These are phyloP conservation scores for Nicotiana attenuata DNA, from an alignment of 257 asterid genomes.

Conservation along the genomic window DNA sequence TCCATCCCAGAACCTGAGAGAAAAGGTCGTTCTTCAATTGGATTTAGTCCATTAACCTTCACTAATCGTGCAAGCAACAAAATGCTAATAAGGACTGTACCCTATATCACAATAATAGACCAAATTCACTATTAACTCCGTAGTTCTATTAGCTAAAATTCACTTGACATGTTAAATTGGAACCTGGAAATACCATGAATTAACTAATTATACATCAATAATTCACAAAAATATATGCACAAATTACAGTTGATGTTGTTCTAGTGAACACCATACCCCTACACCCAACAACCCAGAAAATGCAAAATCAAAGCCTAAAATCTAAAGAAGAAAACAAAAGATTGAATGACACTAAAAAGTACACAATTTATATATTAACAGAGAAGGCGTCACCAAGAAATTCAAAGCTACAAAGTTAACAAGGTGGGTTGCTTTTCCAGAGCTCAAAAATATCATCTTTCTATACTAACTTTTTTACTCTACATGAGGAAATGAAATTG, in stretches of 20 bases:
- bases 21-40: conserved; percentile 13
- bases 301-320: not conserved
- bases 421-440: conserved; percentile 8
- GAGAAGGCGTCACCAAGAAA: too few species aligned
- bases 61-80: conserved; percentile 32
- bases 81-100: not conserved
- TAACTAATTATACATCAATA: conserved; percentile 1
- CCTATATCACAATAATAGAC: conserved; percentile 19
- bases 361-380: conserved; percentile 14
- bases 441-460: conserved; percentile 32
- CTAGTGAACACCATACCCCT: not conserved
- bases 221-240: conserved; percentile 14
- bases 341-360: conserved; percentile 23
- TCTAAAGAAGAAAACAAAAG: conserved; percentile 1
- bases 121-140: not conserved
- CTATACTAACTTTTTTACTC: conserved; percentile 27
- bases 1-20: conserved; percentile 22
- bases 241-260: conserved; percentile 15
- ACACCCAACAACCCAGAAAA: not conserved
- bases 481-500: conserved; percentile 22
- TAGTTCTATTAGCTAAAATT: too few species aligned
- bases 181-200: not conserved
- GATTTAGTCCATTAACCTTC: not conserved
- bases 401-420: not conserved
- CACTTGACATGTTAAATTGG: not conserved